Base-by-base conservation (phyloP, 768 basidiomycete species). In the Mycena albidolilacea region DNA sequence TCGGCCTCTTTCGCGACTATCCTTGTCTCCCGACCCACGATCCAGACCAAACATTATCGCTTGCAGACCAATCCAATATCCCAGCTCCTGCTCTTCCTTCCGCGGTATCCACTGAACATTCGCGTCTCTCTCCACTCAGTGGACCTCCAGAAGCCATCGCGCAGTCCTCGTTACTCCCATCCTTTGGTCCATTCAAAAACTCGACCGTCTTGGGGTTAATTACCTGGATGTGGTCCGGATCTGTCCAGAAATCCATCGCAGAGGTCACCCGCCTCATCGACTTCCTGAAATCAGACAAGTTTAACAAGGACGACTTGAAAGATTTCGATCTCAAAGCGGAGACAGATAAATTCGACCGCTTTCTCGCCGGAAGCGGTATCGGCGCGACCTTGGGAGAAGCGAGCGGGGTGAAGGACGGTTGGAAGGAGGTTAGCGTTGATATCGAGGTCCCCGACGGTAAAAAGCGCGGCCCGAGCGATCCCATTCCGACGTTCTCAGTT, bases 391-490 rank as follows among this genome's bases (percentile, higher is more conserved):
- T 62, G n/a, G 48, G 35, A 4, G 44, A 50, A 7, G 46, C 15
- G 9, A 68, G n/a, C 61, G 60, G 41, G n/a, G 59, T 39, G 11
- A 62, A 69, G 11, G 67, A 78, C 44, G 70, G 69, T 0, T 79
- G 77, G 77, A 50, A 64, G 46, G 77, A 65, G 35, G 46, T 37
- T 3, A 43, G 23, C 23, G 74, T 76, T 19, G 57, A n/a, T 57
- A 81, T 72, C 7, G 60, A 38, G 21, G 74, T 83, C 14, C 80
- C 79, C 0, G 79, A 80, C 46, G 79, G 79, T 0, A 64, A 41
- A 14, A 35, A 69, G 0, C 70, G 73, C 0, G 60, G 75, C 0
- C n/a, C 58, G 1, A 69, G 67, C 2, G 64, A 67, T n/a, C 55
- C 50, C 9, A 2, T 80, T 1, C 70, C 64, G 5, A n/a, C 7